These are phyloP conservation scores for Ogataea minuta DNA, from an alignment of 805 yeast species.

Conservation along the genomic window DNA sequence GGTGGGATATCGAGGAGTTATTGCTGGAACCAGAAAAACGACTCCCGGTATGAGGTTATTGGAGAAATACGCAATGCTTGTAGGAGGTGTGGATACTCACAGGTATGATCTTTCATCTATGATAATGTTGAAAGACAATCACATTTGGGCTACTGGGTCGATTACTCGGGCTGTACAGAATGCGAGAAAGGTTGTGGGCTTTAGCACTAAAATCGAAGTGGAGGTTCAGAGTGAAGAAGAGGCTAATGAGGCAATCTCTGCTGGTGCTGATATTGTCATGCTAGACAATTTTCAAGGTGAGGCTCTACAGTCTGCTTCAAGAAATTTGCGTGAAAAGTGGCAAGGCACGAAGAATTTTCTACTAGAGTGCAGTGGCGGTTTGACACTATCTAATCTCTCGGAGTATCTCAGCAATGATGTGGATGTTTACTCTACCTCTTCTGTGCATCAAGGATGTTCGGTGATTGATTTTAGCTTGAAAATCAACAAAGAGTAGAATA, in stretches of 20 bases:
- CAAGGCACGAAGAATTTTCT: slow-evolving; percentile 48
- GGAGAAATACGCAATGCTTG: slow-evolving; percentile 92
- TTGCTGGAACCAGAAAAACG: slow-evolving; percentile 97
- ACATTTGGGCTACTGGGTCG: slow-evolving; percentile 89
- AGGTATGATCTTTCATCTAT: slow-evolving; percentile 86
- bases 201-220: slow-evolving; percentile 86
- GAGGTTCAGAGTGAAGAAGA: slow-evolving; percentile 84
- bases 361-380: slow-evolving; percentile 91
- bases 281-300: slow-evolving; percentile 80
- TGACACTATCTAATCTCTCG: slow-evolving; percentile 64
- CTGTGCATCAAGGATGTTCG: slow-evolving; percentile 88
- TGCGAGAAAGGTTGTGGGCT: slow-evolving; percentile 83
- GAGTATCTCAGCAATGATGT: slow-evolving; percentile 71
- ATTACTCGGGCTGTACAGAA: slow-evolving; percentile 76
- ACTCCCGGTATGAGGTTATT: slow-evolving; percentile 89
- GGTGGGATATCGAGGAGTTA: slow-evolving; percentile 72
- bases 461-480: slow-evolving; percentile 84
- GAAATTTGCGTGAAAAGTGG: slow-evolving; percentile 58
- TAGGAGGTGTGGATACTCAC: slow-evolving; percentile 93
- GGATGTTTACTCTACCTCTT: slow-evolving; percentile 87
- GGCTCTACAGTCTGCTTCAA: slow-evolving; percentile 63
- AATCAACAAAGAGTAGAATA: slow-evolving; percentile 35
- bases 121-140: slow-evolving; percentile 97
- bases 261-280: slow-evolving; percentile 97
- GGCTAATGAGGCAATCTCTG: slow-evolving; percentile 87